Percentiles rank a stretch among this genome's conserved stretches.
Evolutionary conservation across 495 filamentous ascomycete genomes (phyloP).

Genomic region (Oidiodendron maius): DNA sequence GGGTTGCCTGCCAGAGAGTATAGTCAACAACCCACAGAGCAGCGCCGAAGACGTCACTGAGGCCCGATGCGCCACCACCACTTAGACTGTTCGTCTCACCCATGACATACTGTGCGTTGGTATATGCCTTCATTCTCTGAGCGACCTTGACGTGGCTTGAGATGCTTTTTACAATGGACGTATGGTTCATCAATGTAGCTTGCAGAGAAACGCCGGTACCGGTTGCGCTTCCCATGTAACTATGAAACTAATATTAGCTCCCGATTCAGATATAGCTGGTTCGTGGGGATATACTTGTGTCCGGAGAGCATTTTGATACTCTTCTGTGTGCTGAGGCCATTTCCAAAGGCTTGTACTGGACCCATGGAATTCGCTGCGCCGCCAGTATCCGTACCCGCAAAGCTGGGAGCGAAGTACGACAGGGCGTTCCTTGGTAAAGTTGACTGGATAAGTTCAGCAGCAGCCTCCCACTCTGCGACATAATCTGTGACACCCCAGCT

Average conservation of each 20-base stretch:
- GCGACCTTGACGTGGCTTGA: background rate
- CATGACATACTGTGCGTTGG: background rate
- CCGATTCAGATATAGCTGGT: background rate
- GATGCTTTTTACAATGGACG: background rate
- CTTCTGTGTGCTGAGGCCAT: background rate
- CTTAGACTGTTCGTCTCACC: background rate
- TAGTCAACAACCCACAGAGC: background rate
- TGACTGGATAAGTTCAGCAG: background rate
- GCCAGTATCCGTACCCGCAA: background rate
- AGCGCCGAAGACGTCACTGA: background rate
- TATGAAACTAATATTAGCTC: background rate
- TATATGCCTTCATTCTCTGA: background rate
- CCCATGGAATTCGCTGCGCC: background rate
- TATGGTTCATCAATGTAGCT: background rate
- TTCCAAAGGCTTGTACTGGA: background rate
- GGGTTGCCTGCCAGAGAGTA: background rate
- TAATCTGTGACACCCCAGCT: background rate
- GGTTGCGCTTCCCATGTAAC: background rate
- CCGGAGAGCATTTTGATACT: background rate
- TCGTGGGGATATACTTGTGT: background rate
- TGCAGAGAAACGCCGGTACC: background rate
- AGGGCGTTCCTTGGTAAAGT: background rate
- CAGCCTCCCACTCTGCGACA: background rate
- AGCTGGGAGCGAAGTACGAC: background rate
- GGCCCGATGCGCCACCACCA: background rate